Conservation (phyloP, 2,329 filamentous ascomycete species). For the Arthrobotrys sinensis region DNA sequence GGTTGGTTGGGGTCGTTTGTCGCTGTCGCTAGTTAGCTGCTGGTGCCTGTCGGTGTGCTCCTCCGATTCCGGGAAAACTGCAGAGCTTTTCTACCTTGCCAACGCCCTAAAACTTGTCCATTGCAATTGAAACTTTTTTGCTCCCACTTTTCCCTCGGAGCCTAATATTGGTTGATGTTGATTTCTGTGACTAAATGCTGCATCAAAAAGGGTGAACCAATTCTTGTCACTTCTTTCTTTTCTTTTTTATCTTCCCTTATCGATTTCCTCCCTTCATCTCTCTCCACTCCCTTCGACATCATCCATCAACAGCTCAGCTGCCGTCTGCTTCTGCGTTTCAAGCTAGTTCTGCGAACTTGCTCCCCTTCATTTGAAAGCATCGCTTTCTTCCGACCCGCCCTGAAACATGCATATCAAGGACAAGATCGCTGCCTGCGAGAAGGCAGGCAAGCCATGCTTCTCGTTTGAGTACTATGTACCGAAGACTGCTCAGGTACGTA, state of each 20-base stretch:
- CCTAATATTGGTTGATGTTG: slow-evolving; percentile 39
- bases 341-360: slow-evolving; percentile 43
- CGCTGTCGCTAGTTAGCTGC: slow-evolving; percentile 37
- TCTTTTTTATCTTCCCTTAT: slow-evolving; percentile 50
- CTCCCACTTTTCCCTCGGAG: slow-evolving; percentile 44
- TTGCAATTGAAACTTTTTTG: slow-evolving; percentile 31
- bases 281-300: slow-evolving; percentile 32
- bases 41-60: slow-evolving; percentile 48
- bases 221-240: slow-evolving; percentile 29
- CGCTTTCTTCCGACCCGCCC: slow-evolving; percentile 25
- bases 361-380: slow-evolving; percentile 22
- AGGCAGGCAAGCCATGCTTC: slow-evolving; percentile 86
- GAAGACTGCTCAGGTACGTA: slow-evolving; percentile 83
- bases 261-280: slow-evolving; percentile 42
- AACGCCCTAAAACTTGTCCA: slow-evolving; percentile 29
- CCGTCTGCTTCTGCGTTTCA: slow-evolving; percentile 41
- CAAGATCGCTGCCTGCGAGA: slow-evolving; percentile 86
- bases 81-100: slow-evolving; percentile 39
- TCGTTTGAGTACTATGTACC: slow-evolving; percentile 99
- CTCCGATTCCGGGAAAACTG: slow-evolving; percentile 58
- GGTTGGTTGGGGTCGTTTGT: slow-evolving; percentile 35
- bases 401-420: slow-evolving; percentile 89
- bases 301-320: slow-evolving; percentile 11
- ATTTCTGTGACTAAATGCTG: slow-evolving; percentile 53
- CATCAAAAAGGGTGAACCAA: slow-evolving; percentile 46